Conservation (phyloP, 306 rosid genomes). For the cucumber (Cucumis sativus) region DNA sequence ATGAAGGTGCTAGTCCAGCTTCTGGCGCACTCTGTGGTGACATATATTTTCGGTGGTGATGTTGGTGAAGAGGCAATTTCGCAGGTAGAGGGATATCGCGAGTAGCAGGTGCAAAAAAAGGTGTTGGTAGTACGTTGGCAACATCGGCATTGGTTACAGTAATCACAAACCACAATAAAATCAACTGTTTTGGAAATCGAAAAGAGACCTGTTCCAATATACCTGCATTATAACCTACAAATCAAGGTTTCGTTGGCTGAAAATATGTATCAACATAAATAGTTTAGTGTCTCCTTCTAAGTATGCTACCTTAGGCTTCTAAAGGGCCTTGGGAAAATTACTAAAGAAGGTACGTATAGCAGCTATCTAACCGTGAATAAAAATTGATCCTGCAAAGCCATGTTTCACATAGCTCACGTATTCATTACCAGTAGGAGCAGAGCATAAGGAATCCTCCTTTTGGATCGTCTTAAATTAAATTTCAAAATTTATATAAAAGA, state of each 20-base stretch:
- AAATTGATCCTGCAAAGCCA: neutral
- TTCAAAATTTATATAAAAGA: neutral
- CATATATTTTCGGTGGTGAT: constrained; percentile 22
- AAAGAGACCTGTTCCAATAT: constrained; percentile 19
- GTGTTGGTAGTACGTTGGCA: constrained; percentile 15
- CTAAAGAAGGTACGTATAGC: neutral
- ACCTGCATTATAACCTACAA: constrained; percentile 30
- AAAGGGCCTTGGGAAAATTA: neutral
- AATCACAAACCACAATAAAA: constrained; percentile 34
- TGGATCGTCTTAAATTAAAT: neutral
- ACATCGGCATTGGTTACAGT: constrained; percentile 22
- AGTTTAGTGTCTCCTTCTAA: neutral
- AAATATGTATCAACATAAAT: neutral
- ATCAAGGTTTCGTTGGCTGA: neutral
- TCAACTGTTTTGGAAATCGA: constrained; percentile 30
- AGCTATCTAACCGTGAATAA: neutral
- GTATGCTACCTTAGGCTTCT: neutral
- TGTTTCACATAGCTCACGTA: neutral
- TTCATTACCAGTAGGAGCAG: neutral
- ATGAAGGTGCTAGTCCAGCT: constrained; percentile 24
- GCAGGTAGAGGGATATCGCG: constrained; percentile 35
- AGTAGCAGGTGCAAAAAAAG: constrained; percentile 19
- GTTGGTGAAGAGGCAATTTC: constrained; percentile 16
- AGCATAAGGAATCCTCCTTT: neutral
- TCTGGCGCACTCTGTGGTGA: constrained; percentile 21